Conservation (phyloP, 2,329 filamentous ascomycete genomes). For the Hymenoscyphus fructigenus region DNA sequence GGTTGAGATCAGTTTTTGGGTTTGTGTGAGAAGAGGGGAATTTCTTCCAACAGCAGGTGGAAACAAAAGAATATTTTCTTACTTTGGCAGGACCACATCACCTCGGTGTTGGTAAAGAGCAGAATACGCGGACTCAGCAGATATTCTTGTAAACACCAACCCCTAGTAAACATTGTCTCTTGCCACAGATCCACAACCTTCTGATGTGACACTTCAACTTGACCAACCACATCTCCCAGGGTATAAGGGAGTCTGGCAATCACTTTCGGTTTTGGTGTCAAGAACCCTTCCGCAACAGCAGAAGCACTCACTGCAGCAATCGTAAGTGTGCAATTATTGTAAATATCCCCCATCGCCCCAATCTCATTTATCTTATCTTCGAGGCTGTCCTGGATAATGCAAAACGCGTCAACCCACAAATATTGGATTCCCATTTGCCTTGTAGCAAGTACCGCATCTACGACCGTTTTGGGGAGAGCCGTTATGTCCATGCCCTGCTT, state of each 20-base stretch:
- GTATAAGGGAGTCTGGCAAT: constrained; percentile 17
- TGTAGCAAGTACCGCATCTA: constrained; percentile 17
- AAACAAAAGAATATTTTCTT: neutral
- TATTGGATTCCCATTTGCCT: constrained; percentile 12
- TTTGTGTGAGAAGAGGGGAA: neutral
- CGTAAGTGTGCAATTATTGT: constrained; percentile 36
- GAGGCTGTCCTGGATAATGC: constrained; percentile 15
- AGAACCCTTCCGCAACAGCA: constrained; percentile 18
- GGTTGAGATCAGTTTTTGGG: neutral
- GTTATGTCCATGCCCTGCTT: constrained; percentile 7
- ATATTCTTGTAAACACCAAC: constrained; percentile 25
- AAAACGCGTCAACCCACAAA: constrained; percentile 13
- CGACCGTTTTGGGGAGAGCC: constrained; percentile 18
- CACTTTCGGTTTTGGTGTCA: constrained; percentile 12
- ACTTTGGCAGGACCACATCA: constrained; percentile 21
- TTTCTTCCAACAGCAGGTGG: neutral
- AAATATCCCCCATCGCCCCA: constrained; percentile 16
- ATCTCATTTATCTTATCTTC: constrained; percentile 22
- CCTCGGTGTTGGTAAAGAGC: constrained; percentile 19
- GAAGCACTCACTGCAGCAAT: constrained; percentile 19
- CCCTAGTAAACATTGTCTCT: constrained; percentile 22
- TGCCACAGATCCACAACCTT: constrained; percentile 16
- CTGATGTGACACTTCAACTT: constrained; percentile 13
- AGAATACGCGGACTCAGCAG: constrained; percentile 17
- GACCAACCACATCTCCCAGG: constrained; percentile 12